Percentiles rank a stretch among this genome's conserved stretches.
phyloP scores from a whole-genome alignment of 139 green algal genomes.

The Micractinium sp. region DNA sequence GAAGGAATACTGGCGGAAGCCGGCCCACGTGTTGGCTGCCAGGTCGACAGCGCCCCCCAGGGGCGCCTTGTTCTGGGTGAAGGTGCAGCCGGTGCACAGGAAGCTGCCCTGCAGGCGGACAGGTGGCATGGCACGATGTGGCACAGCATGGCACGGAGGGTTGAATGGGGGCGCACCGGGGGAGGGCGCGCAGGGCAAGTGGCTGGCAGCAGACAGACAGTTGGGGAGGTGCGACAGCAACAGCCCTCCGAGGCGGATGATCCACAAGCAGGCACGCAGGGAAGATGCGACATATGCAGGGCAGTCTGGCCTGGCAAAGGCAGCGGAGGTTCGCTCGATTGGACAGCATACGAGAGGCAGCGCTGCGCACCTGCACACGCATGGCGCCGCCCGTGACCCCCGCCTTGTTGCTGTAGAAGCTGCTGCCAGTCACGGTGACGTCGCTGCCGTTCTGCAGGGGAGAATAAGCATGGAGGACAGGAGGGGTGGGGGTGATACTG shows the following conservation, averaged over 20 bases:
- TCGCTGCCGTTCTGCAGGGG: constrained; percentile 30
- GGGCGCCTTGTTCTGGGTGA: constrained; percentile 25
- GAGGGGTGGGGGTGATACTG: not conserved
- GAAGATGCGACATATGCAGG: too few relatives aligned
- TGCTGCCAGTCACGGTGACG: not conserved
- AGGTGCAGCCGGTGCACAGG: constrained; percentile 30
- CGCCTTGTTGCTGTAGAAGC: constrained; percentile 29
- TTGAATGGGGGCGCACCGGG: too few relatives aligned
- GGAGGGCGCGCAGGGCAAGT: too few relatives aligned
- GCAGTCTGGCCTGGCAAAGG: too few relatives aligned
- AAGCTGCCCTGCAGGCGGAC: constrained; percentile 28
- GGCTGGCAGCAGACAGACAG: not conserved
- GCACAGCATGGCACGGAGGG: too few relatives aligned
- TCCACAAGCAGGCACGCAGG: not conserved
- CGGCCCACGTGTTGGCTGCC: constrained; percentile 5
- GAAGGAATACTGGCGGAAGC: constrained; percentile 26
- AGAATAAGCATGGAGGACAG: not conserved
- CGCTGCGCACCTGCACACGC: not conserved
- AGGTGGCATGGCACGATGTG: not conserved
- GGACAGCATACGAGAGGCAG: too few relatives aligned
- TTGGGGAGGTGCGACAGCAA: too few relatives aligned
- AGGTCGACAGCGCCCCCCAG: constrained; percentile 24
- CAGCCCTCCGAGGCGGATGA: not conserved
- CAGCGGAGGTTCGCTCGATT: too few relatives aligned
- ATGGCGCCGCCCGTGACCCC: constrained; percentile 15